These are phyloP conservation scores for Paragyromitra xinjiangensis DNA, from an alignment of 495 filamentous ascomycete genomes.

Conservation along the genomic window DNA sequence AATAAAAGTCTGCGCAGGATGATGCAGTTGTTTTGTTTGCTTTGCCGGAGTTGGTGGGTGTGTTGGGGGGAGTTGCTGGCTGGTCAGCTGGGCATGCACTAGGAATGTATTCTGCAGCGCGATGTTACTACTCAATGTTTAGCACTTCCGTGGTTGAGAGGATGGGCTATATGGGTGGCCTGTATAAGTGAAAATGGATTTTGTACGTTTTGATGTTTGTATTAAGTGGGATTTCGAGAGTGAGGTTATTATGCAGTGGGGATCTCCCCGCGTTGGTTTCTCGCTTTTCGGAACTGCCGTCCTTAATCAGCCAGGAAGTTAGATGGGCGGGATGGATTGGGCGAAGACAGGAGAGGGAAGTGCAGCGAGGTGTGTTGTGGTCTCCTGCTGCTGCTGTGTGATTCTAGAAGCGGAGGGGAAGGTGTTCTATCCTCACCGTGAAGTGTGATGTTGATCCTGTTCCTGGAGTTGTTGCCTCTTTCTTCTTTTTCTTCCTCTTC, in stretches of 20 bases:
- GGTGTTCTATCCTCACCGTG: constrained; percentile 45
- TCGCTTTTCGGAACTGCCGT: constrained; percentile 40
- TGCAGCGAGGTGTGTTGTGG: constrained; percentile 27
- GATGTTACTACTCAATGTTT: constrained; percentile 38
- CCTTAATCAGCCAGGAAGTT: constrained; percentile 48
- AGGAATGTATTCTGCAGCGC: constrained; percentile 47
- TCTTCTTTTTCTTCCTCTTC: constrained; percentile 9
- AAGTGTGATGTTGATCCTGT: constrained; percentile 23
- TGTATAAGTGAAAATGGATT: constrained; percentile 43
- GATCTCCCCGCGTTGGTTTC: constrained; percentile 38
- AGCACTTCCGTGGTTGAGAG: constrained; percentile 36
- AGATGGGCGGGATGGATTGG: constrained; percentile 36
- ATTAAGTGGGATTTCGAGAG: constrained; percentile 34
- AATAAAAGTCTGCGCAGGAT: constrained; percentile 25
- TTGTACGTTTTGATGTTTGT: constrained; percentile 42
- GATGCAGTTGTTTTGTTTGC: constrained; percentile 37
- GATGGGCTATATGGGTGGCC: constrained; percentile 34
- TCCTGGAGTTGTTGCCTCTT: constrained; percentile 17
- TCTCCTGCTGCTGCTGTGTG: constrained; percentile 33
- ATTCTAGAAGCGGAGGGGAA: constrained; percentile 22
- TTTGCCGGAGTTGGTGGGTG: constrained; percentile 21
- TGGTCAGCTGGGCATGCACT: constrained; percentile 38
- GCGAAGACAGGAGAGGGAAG: constrained; percentile 28
- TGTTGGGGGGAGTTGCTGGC: constrained; percentile 23
- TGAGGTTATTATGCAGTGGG: constrained; percentile 32